These are phyloP conservation scores for Rhizopogon vinicolor DNA, from an alignment of 768 basidiomycete genomes.

Conservation along the genomic window DNA sequence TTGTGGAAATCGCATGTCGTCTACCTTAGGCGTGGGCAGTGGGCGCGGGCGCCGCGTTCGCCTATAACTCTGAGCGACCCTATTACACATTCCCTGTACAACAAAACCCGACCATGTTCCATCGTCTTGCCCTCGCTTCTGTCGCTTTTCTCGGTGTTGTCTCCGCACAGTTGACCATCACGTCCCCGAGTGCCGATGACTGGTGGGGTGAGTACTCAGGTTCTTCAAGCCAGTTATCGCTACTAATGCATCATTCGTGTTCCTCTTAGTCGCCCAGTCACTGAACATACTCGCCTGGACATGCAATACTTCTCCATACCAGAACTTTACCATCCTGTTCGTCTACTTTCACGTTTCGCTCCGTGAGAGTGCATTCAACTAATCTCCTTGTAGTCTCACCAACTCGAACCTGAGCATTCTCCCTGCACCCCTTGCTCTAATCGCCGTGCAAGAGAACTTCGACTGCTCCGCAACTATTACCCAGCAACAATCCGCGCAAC, in stretches of 20 bases:
- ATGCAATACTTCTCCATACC: constrained; percentile 37
- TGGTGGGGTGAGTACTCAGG: constrained; percentile 57
- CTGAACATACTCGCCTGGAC: constrained; percentile 58
- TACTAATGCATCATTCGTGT: not conserved
- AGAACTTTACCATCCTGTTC: constrained; percentile 49
- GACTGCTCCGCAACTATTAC: constrained; percentile 56
- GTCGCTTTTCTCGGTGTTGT: constrained; percentile 35
- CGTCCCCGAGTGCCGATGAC: constrained; percentile 35
- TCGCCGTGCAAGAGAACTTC: constrained; percentile 48
- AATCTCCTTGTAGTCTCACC: constrained; percentile 31
- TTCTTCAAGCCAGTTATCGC: not conserved
- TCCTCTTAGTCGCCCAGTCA: constrained; percentile 45
- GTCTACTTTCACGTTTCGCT: constrained; percentile 19
- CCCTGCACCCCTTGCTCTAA: constrained; percentile 31
- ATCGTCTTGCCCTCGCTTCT: constrained; percentile 28
- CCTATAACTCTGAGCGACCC: too few relatives aligned
- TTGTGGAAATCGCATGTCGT: too few relatives aligned
- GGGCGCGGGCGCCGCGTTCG: too few relatives aligned
- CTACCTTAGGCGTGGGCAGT: too few relatives aligned
- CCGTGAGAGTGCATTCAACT: constrained; percentile 8
- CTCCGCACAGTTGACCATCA: constrained; percentile 40
- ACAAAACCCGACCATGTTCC: too few relatives aligned
- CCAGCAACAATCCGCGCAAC: constrained; percentile 36
- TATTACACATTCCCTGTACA: too few relatives aligned
- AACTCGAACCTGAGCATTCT: constrained; percentile 40